Evolutionary conservation across 192 early-diverging fungal genomes (phyloP).

Genomic region (Entomortierella lignicola): DNA sequence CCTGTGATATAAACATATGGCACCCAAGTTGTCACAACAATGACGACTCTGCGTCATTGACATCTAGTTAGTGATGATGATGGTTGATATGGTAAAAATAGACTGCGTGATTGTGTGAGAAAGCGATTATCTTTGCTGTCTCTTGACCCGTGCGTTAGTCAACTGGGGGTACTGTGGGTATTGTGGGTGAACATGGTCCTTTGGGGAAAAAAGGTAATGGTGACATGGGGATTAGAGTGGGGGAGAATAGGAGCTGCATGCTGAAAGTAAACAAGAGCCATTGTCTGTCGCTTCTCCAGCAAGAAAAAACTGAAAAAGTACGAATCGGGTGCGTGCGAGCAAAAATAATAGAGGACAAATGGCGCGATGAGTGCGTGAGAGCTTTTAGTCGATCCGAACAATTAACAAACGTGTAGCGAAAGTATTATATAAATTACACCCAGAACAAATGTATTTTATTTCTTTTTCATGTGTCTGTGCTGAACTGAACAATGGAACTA

Average conservation of each 20-base stretch:
- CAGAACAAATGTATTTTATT: background rate
- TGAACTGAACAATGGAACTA: constrained; percentile 1
- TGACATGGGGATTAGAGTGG: background rate
- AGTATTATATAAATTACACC: no score
- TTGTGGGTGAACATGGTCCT: background rate
- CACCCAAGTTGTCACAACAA: no score
- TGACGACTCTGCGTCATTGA: no score
- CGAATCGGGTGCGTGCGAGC: background rate
- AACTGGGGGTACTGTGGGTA: background rate
- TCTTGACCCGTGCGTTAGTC: background rate
- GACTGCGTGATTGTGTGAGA: background rate
- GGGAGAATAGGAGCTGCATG: background rate
- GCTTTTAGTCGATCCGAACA: background rate
- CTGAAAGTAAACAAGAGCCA: background rate
- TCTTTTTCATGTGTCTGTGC: constrained; percentile 2
- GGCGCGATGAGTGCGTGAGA: background rate
- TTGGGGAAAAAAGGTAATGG: background rate
- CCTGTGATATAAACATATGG: no score
- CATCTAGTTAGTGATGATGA: no score
- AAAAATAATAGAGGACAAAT: background rate
- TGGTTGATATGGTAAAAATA: background rate
- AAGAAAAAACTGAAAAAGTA: background rate
- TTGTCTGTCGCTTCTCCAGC: background rate
- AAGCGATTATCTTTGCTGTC: no score
- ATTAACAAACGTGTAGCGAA: no score